A percentile compares a stretch with the other conserved stretches of the same genome.
phyloP scores from a whole-genome alignment of 176 grass and related monocot species.

The Zoysia pacifica region DNA sequence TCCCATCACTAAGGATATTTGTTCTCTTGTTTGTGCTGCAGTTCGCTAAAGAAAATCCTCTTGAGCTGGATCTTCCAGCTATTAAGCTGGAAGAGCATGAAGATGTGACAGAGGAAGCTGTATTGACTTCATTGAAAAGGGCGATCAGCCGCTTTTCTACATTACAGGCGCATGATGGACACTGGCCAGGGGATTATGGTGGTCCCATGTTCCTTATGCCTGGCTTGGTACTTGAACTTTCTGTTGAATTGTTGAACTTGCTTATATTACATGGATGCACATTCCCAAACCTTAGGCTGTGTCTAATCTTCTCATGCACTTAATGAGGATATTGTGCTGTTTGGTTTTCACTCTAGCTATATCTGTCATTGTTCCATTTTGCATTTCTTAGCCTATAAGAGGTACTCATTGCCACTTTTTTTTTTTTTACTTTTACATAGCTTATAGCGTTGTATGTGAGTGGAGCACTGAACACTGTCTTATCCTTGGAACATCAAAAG shows the following conservation, averaged over 20 bases:
- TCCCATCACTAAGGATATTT: neutral
- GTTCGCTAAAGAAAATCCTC: slow-evolving; percentile 73
- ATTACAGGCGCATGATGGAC: slow-evolving; percentile 81
- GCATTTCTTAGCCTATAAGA: neutral
- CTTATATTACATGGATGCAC: neutral
- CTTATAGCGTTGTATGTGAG: slow-evolving; percentile 72
- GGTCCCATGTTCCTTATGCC: slow-evolving; percentile 93
- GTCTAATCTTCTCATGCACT: neutral
- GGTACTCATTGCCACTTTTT: slow-evolving; percentile 23
- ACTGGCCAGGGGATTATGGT: slow-evolving; percentile 89
- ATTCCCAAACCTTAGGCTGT: neutral
- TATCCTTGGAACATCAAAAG: slow-evolving; percentile 69
- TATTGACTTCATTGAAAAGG: slow-evolving; percentile 58
- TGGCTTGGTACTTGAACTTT: slow-evolving; percentile 60
- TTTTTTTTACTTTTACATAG: slow-evolving; percentile 45
- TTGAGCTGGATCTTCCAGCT: slow-evolving; percentile 59
- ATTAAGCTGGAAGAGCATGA: slow-evolving; percentile 70
- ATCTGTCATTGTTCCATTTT: neutral
- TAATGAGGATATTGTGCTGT: neutral
- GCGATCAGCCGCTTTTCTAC: slow-evolving; percentile 63
- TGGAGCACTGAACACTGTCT: slow-evolving; percentile 66
- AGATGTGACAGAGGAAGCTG: slow-evolving; percentile 68
- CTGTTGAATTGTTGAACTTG: neutral
- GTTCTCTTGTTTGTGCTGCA: slow-evolving; percentile 42
- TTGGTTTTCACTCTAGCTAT: neutral